Evolutionary conservation across 768 basidiomycete genomes (phyloP).

Genomic region (Leccinum broughii): DNA sequence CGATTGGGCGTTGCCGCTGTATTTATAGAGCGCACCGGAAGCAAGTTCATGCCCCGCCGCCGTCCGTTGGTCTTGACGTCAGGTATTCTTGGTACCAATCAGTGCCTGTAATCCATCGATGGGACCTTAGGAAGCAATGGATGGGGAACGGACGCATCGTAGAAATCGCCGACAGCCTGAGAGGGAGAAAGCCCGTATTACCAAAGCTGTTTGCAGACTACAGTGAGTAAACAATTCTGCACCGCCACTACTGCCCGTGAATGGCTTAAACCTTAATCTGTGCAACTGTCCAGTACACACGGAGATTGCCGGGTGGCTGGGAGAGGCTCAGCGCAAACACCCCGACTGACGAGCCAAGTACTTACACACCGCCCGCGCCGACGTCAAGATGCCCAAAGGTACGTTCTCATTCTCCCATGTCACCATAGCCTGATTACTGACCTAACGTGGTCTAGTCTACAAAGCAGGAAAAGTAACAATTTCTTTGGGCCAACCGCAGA

Average conservation of each 20-base stretch:
- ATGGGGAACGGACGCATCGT: not conserved
- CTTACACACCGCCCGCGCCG: constrained; percentile 27
- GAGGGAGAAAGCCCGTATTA: not conserved
- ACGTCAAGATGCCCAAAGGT: constrained; percentile 47
- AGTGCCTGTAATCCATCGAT: not conserved
- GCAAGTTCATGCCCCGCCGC: not conserved
- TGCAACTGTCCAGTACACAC: constrained; percentile 29
- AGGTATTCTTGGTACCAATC: not conserved
- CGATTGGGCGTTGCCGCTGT: not conserved
- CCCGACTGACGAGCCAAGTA: constrained; percentile 20
- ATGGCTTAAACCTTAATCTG: constrained; percentile 6
- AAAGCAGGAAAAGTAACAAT: constrained; percentile 85
- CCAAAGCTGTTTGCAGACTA: not conserved
- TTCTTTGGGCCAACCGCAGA: not conserved
- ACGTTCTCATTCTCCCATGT: constrained; percentile 1
- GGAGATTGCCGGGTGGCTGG: constrained; percentile 40
- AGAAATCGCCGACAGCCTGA: not conserved
- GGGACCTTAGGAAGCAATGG: not conserved
- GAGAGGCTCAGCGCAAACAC: not conserved
- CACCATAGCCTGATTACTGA: constrained; percentile 13
- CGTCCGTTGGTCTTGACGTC: not conserved
- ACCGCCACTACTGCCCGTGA: not conserved
- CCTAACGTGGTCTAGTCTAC: constrained; percentile 58
- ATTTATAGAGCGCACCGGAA: not conserved
- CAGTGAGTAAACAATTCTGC: not conserved